phyloP scores from a whole-genome alignment of 2,329 filamentous ascomycete species.

The Alternaria arbusti region DNA sequence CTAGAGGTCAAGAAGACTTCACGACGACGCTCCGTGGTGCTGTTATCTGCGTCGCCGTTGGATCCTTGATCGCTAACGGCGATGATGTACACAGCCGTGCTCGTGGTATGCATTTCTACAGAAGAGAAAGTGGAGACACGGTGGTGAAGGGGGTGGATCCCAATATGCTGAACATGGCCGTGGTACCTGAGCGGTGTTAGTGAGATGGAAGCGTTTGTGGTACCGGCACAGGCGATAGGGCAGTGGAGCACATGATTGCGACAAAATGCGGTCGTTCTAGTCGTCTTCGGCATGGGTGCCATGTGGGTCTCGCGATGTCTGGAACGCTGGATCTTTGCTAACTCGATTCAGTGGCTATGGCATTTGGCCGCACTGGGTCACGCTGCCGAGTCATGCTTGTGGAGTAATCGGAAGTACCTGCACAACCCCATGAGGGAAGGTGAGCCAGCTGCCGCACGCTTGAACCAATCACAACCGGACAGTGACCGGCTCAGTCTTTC shows the following conservation, averaged over 20 bases:
- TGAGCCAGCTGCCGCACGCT: neutral
- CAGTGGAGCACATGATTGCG: conserved; percentile 11
- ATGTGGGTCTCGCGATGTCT: conserved; percentile 2
- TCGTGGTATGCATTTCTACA: conserved; percentile 19
- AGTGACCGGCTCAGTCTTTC: neutral
- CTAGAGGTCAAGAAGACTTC: conserved; percentile 19
- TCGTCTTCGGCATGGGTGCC: conserved; percentile 16
- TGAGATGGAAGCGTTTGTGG: conserved; percentile 22
- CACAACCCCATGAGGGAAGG: neutral
- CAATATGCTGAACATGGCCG: conserved; percentile 9
- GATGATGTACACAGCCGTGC: conserved; percentile 10
- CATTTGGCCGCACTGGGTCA: neutral
- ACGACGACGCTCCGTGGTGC: conserved; percentile 3
- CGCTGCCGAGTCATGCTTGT: neutral
- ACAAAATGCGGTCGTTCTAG: conserved; percentile 19
- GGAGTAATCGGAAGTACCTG: neutral
- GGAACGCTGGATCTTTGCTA: neutral
- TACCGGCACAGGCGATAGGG: conserved; percentile 19
- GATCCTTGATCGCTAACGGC: conserved; percentile 7
- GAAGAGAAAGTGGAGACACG: neutral
- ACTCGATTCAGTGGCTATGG: neutral
- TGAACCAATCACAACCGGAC: neutral
- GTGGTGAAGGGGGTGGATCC: conserved; percentile 12
- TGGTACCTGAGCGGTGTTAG: conserved; percentile 14
- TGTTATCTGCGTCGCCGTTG: conserved; percentile 16